Evolutionary conservation across 2,329 filamentous ascomycete species (phyloP), one percentile per base, ranked within the genome.

Genomic region (Chrysosporium queenslandicum): DNA sequence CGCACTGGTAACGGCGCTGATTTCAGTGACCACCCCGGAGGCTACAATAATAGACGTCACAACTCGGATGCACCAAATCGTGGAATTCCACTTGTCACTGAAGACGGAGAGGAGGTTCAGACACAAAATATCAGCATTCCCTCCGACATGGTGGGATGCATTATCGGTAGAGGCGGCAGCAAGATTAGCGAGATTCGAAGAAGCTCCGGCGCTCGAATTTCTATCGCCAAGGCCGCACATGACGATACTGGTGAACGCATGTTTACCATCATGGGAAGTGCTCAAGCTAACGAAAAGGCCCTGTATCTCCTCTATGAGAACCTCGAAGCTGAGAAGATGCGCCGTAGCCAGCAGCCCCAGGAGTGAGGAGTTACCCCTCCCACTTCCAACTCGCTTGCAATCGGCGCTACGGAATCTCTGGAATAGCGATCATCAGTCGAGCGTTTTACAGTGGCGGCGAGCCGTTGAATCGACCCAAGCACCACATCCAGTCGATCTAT

Each of bases 101-200:
- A 97, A 72, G 94, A 97, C 59, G 92, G 92, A 57, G 92, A 97
- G 68, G 91, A 96, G 71, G 86, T 97, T 56, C 91, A 96, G 71
- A 98, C 92, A 1, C 92, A 98, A 68, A 98, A 98, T 74, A 98
- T 98, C 73, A 96, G 89, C 77, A 98, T 98, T 64, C 92, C 92
- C 23, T 90, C 92, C 45, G 92, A 98, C 75, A 98, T 98, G 92
- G 92, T 98, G 69, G 92, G 92, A 61, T 98, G 92, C 74, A 98
- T 98, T 74, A 98, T 98, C 68, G 92, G 92, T 60, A 86, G 90
- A 59, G 88, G 79, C 51, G 92, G 92, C 59, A 90, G 81, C 76
- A 98, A 98, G 80, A 98, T 98, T 67, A 96, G 88, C 69, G 92
- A 98, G 74, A 98, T 98, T 63, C 86, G 92, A 70, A 94, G 95